Evolutionary conservation across 1,139 yeast species (phyloP).

Genomic region (Nakaseomyces uthaithaninus): DNA sequence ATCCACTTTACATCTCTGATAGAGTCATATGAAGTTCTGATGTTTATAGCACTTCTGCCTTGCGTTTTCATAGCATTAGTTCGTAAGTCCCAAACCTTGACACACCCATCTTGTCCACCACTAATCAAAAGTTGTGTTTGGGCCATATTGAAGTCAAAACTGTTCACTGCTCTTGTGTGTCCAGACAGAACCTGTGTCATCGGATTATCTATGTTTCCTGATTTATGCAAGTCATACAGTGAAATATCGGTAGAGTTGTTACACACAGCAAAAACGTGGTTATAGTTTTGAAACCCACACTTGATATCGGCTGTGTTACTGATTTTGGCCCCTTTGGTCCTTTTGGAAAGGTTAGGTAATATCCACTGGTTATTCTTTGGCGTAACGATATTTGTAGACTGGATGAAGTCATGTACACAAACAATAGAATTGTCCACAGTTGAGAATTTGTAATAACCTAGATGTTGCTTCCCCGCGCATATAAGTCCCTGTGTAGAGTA

Average conservation of each 20-base stretch:
- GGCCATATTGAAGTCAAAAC: slow-evolving; percentile 59
- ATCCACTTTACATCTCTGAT: slow-evolving; percentile 32
- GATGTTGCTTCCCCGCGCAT: slow-evolving; percentile 31
- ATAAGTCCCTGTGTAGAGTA: slow-evolving; percentile 20
- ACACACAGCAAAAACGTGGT: slow-evolving; percentile 39
- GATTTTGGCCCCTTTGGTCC: slow-evolving; percentile 33
- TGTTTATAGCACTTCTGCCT: slow-evolving; percentile 28
- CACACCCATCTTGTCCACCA: slow-evolving; percentile 87
- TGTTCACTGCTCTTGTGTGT: slow-evolving; percentile 74
- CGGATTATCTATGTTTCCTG: slow-evolving; percentile 35
- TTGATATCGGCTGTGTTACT: slow-evolving; percentile 44
- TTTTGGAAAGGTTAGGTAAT: slow-evolving; percentile 14
- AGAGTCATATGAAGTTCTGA: slow-evolving; percentile 40
- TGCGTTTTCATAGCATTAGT: slow-evolving; percentile 31
- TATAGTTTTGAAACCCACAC: slow-evolving; percentile 40
- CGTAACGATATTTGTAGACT: slow-evolving; percentile 10
- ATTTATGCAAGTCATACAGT: slow-evolving; percentile 41
- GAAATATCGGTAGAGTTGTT: slow-evolving; percentile 43
- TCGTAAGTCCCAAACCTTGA: slow-evolving; percentile 83
- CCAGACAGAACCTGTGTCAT: slow-evolving; percentile 47
- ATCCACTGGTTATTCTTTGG: slow-evolving; percentile 10
- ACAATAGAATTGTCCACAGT: slow-evolving; percentile 17
- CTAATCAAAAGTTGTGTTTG: slow-evolving; percentile 57
- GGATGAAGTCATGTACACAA: slow-evolving; percentile 22
- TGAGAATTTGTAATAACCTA: slow-evolving; percentile 27